These are phyloP conservation scores for Tolypocladium inflatum DNA, from an alignment of 2,329 filamentous ascomycete genomes.

Conservation along the genomic window DNA sequence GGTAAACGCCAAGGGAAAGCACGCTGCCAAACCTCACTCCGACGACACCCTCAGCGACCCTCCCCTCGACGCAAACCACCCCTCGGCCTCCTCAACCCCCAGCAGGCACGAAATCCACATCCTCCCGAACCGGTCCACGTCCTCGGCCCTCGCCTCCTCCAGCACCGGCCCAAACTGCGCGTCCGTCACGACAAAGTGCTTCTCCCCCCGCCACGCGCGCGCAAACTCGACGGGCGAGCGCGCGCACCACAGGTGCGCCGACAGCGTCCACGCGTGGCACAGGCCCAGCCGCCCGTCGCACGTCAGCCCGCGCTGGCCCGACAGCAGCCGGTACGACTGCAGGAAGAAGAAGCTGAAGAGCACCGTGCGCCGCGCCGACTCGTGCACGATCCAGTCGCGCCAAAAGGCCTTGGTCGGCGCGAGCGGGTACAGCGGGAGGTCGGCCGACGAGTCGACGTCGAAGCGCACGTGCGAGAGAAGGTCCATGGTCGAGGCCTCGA, in stretches of 20 bases:
- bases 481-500: conserved; percentile 22
- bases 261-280: conserved; percentile 29
- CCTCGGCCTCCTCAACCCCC: conserved; percentile 22
- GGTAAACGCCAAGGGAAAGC: not conserved
- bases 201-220: conserved; percentile 23
- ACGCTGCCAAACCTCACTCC: not conserved
- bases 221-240: conserved; percentile 25
- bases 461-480: conserved; percentile 23
- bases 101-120: conserved; percentile 21
- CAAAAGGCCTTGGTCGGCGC: conserved; percentile 34
- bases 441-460: conserved; percentile 9
- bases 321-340: conserved; percentile 25
- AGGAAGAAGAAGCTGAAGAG: conserved; percentile 37
- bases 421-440: conserved; percentile 24
- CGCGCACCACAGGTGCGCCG: conserved; percentile 28
- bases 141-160: conserved; percentile 27
- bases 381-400: conserved; percentile 41
- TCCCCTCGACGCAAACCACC: conserved; percentile 20
- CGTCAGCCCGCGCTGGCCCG: conserved; percentile 11
- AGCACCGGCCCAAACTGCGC: conserved; percentile 16
- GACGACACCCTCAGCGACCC: conserved; percentile 4
- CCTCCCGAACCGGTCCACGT: conserved; percentile 33
- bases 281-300: conserved; percentile 20
- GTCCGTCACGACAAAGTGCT: conserved; percentile 19
- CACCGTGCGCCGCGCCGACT: conserved; percentile 42